phyloP scores from a whole-genome alignment of 768 basidiomycete genomes.

The Lactifluus piperatus region DNA sequence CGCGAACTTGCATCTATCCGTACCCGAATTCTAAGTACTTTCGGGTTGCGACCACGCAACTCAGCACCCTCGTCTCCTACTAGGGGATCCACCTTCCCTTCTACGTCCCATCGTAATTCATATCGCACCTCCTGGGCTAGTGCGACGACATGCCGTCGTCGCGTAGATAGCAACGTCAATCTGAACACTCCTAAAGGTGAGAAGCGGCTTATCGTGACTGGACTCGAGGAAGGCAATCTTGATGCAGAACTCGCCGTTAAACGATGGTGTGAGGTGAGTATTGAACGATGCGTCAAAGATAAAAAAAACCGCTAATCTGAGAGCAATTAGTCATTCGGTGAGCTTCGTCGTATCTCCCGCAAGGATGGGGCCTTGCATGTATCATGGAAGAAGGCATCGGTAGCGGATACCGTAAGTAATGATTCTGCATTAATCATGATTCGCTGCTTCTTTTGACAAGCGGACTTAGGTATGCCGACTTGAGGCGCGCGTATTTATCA shows the following conservation, averaged over 20 bases:
- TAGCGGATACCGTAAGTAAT: constrained; percentile 19
- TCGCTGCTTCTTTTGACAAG: constrained; percentile 5
- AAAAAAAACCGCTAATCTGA: background rate
- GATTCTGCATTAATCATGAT: background rate
- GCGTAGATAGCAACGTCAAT: constrained; percentile 1
- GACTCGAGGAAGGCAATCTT: constrained; percentile 13
- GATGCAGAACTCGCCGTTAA: constrained; percentile 18
- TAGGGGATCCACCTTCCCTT: background rate
- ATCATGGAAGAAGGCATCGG: constrained; percentile 18
- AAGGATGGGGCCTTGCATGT: constrained; percentile 17
- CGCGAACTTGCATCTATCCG: constrained; percentile 15
- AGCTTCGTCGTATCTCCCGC: constrained; percentile 16
- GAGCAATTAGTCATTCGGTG: constrained; percentile 15
- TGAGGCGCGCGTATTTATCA: constrained; percentile 19
- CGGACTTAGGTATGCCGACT: constrained; percentile 20
- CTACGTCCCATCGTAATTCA: constrained; percentile 1
- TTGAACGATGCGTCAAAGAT: background rate
- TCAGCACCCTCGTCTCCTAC: constrained; percentile 10
- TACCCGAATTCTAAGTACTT: constrained; percentile 18
- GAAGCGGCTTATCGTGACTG: constrained; percentile 19
- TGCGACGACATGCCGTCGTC: constrained; percentile 11
- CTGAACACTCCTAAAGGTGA: background rate
- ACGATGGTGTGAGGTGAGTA: constrained; percentile 20
- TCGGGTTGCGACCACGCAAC: constrained; percentile 13
- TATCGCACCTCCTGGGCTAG: constrained; percentile 12